Percentiles rank a stretch among this genome's conserved stretches.
Conservation (phyloP, 164 flowering plant species). For the Euptelea pleiosperma region DNA sequence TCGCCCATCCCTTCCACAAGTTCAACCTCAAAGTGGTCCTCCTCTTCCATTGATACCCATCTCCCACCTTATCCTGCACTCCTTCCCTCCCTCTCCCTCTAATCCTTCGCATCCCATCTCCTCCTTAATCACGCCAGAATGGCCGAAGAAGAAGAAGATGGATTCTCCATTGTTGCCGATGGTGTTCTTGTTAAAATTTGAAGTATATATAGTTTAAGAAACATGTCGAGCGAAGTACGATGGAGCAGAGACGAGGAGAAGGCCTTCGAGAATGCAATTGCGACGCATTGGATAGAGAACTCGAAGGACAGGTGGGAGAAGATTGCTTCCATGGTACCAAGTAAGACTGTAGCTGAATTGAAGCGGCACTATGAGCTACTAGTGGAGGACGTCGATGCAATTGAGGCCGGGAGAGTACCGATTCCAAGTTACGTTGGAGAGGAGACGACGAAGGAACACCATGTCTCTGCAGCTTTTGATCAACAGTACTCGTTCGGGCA, state of each 20-base stretch:
- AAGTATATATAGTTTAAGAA: too few relatives aligned
- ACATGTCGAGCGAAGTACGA: slow-evolving; percentile 8
- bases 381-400: slow-evolving; percentile 61
- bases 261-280: slow-evolving; percentile 75
- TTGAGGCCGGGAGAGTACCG: slow-evolving; percentile 66
- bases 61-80: slow-evolving; percentile 27
- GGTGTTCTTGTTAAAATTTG: neutral
- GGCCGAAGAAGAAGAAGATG: neutral
- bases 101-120: neutral
- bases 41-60: slow-evolving; percentile 18
- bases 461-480: slow-evolving; percentile 9
- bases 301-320: slow-evolving; percentile 47
- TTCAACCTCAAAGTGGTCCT: slow-evolving; percentile 39
- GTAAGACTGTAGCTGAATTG: slow-evolving; percentile 48
- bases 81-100: slow-evolving; percentile 14
- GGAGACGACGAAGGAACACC: slow-evolving; percentile 25
- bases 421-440: slow-evolving; percentile 56
- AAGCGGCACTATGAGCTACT: slow-evolving; percentile 54
- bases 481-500: slow-evolving; percentile 25
- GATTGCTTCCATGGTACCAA: slow-evolving; percentile 55
- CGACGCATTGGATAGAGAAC: slow-evolving; percentile 35
- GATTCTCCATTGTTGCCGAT: neutral
- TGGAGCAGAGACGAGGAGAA: slow-evolving; percentile 86
- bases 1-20: too few relatives aligned
- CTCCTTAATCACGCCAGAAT: neutral